Base-by-base conservation (phyloP, 148 eudicot species). In the Bassia scoparia region DNA sequence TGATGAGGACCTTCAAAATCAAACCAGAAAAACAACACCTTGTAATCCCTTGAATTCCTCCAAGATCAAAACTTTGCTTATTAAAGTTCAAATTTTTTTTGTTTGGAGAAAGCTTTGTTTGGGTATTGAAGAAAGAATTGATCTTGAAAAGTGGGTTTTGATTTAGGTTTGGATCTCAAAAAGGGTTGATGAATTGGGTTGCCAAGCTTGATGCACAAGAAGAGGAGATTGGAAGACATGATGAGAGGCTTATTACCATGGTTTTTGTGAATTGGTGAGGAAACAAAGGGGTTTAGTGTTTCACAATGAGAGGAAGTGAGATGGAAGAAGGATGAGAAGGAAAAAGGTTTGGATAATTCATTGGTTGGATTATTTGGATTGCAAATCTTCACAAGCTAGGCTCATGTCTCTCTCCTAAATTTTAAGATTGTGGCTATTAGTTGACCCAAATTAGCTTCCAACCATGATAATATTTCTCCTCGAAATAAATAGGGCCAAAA, bases 1-100 rank as follows among this genome's bases (percentile, higher is more conserved):
- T 31, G 97, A 88, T 65, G 98, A n/a, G 88, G 86, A 59, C 98
- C 83, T 61, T 87, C 92, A 61, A 93, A 83, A 78, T 83, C 92
- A 55, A 86, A 81, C 74, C 92, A 96, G n/a, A 85, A 55, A 69
- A 86, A 26, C 62, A 44, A 63, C 65, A 87, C 77, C 81, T 69
- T 71, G 30, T 76, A 79, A 67, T 55, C 61, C 58, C 60, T 61
- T 48, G 76, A 67, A 67, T 61, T 69, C 49, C 72, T 75, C 35
- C 62, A 29, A 81, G 69, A 44, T 55, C 11, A 55, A 49, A 49
- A 23, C n/a, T 2, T 12, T 29, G 64, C 18, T 71, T 82, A 15
- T 64, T 30, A 44, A 35, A 34, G 0, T 68, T 49, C 20, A 68
- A 48, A 7, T 50, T 76, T 18, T 77, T 84, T 66, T 63, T 37